Conservation (phyloP, 495 filamentous ascomycete species). For the Aspergillus saccharolyticus region DNA sequence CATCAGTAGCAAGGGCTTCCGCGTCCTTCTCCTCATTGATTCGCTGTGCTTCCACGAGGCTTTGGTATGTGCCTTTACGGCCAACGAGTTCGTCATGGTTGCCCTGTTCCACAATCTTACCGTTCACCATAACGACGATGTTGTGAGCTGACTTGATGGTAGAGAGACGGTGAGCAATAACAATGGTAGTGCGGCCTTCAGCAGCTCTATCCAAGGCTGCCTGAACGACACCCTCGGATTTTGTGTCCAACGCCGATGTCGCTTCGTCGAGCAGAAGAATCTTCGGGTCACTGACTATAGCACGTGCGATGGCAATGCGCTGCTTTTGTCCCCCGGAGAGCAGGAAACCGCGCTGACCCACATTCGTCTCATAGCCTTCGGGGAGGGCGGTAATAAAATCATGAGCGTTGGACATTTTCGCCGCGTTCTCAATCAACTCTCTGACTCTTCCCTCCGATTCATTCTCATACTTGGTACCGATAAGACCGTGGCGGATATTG, state of each 20-base stretch:
- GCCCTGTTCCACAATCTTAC: conserved; percentile 84
- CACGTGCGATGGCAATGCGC: conserved; percentile 82
- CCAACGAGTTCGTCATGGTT: conserved; percentile 67
- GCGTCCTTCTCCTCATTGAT: conserved; percentile 64
- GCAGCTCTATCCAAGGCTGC: conserved; percentile 83
- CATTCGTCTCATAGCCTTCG: conserved; percentile 88
- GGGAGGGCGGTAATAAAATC: conserved; percentile 83
- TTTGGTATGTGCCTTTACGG: conserved; percentile 59
- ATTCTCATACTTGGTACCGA: conserved; percentile 74
- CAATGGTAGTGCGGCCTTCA: conserved; percentile 89
- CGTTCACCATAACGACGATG: conserved; percentile 87
- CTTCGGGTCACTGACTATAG: conserved; percentile 91
- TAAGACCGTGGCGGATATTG: conserved; percentile 83
- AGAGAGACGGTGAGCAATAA: conserved; percentile 90
- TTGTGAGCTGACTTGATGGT: conserved; percentile 94
- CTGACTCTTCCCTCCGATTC: conserved; percentile 58
- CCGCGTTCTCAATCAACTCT: conserved; percentile 71
- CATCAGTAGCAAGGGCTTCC: conserved; percentile 31
- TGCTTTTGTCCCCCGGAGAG: conserved; percentile 96
- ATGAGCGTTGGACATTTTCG: conserved; percentile 88
- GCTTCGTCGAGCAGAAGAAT: conserved; percentile 93
- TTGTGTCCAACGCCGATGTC: conserved; percentile 91
- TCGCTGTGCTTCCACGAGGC: conserved; percentile 73
- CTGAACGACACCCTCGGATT: conserved; percentile 91
- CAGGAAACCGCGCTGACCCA: conserved; percentile 90